Conservation (phyloP, 1,284 basidiomycete genomes). For the Apiotrichum gamsii region DNA sequence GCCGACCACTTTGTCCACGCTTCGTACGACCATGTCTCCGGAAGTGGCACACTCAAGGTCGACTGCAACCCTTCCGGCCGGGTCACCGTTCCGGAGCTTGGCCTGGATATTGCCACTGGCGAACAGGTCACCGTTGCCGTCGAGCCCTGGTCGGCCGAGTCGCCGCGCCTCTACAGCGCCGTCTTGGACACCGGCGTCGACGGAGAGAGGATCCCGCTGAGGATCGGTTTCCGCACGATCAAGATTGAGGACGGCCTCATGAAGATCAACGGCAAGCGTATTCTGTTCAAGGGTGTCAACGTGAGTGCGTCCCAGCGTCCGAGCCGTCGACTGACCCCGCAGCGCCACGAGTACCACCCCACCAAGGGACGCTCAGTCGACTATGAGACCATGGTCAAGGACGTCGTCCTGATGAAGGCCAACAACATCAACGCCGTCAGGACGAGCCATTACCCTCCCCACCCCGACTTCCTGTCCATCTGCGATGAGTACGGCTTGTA, state of each 20-base stretch:
- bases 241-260: slow-evolving; percentile 12
- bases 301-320: too few relatives aligned
- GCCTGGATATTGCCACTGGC: slow-evolving; percentile 15
- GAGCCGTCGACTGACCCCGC: too few relatives aligned
- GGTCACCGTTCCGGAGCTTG: slow-evolving; percentile 19
- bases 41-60: slow-evolving; percentile 18
- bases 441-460: slow-evolving; percentile 22
- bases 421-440: slow-evolving; percentile 30
- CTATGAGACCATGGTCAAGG: slow-evolving; percentile 20
- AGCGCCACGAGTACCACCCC: slow-evolving; percentile 28
- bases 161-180: slow-evolving; percentile 12
- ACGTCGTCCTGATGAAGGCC: slow-evolving; percentile 23
- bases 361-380: slow-evolving; percentile 15
- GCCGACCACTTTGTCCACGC: slow-evolving; percentile 21
- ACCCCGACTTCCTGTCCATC: slow-evolving; percentile 21
- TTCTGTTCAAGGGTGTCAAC: slow-evolving; percentile 24
- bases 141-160: slow-evolving; percentile 24
- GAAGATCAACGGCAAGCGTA: slow-evolving; percentile 22
- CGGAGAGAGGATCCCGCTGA: slow-evolving; percentile 13
- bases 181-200: not conserved
- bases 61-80: slow-evolving; percentile 14
- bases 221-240: slow-evolving; percentile 25
- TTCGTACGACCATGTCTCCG: slow-evolving; percentile 13
- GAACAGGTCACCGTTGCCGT: slow-evolving; percentile 1
- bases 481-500: slow-evolving; percentile 30